A percentile compares a stretch with the other conserved stretches of the same genome.
These are phyloP conservation scores for Lepiota brunneoincarnata DNA, from an alignment of 768 basidiomycete species.

Conservation along the genomic window DNA sequence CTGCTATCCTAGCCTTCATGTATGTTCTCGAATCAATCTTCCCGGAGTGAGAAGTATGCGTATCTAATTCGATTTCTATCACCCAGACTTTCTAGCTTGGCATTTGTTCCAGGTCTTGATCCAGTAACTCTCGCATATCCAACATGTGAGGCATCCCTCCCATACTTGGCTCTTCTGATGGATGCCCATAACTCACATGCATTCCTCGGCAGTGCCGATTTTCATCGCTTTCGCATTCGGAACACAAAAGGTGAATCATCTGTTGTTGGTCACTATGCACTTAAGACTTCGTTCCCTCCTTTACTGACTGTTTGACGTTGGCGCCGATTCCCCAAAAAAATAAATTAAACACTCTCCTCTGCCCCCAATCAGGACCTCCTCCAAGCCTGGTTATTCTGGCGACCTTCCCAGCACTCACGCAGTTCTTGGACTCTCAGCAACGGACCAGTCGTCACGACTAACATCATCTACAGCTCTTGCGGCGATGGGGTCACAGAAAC, in stretches of 20 bases:
- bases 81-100: slow-evolving; percentile 1
- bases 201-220: slow-evolving; percentile 4
- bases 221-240: slow-evolving; percentile 11
- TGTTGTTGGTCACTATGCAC: no score
- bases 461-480: background rate
- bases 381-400: slow-evolving; percentile 7
- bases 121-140: background rate
- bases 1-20: slow-evolving; percentile 1
- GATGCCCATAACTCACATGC: background rate
- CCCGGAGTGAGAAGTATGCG: background rate
- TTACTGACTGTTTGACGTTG: no score
- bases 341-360: background rate
- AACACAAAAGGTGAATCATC: slow-evolving; percentile 5
- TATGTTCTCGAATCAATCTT: background rate
- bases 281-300: no score
- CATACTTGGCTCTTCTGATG: background rate
- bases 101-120: background rate
- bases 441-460: background rate
- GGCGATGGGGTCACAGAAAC: no score
- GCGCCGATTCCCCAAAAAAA: background rate
- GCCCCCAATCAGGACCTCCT: slow-evolving; percentile 10
- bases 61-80: no score
- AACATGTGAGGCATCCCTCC: background rate
- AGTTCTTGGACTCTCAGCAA: background rate
- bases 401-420: background rate